phyloP scores from a whole-genome alignment of 345 rosid genomes.

The Cardamine occulta region DNA sequence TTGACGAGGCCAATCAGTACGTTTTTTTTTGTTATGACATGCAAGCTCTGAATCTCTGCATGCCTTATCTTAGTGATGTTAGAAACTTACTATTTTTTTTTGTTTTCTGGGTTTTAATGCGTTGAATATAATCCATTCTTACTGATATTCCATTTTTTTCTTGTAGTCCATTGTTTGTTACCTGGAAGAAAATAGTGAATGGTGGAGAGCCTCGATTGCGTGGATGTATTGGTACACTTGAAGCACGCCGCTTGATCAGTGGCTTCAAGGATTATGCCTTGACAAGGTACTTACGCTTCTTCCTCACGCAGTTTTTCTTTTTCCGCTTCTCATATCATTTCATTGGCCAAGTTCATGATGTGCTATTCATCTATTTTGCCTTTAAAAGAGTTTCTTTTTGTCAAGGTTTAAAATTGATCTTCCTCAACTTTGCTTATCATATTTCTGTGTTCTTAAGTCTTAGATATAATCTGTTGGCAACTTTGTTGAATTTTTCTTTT shows the following conservation, averaged over 20 bases:
- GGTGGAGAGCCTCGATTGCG: constrained; percentile 96
- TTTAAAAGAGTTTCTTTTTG: not conserved
- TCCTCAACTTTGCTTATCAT: constrained; percentile 1
- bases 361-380: not conserved
- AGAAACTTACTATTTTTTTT: not conserved
- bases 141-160: not conserved
- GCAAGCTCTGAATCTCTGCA: constrained; percentile 10
- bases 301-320: not conserved
- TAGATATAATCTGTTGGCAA: not conserved
- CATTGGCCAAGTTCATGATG: not conserved
- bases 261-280: constrained; percentile 96
- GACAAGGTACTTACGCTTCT: constrained; percentile 68
- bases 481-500: not conserved
- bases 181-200: constrained; percentile 91
- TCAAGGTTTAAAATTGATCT: not conserved
- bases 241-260: constrained; percentile 76
- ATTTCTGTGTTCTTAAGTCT: not conserved
- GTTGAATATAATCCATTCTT: not conserved
- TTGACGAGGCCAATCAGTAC: constrained; percentile 84
- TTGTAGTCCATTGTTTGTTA: constrained; percentile 93
- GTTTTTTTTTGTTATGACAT: not conserved
- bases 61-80: not conserved
- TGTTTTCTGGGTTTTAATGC: not conserved
- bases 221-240: constrained; percentile 97
- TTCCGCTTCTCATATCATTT: not conserved